Evolutionary conservation across 2,329 filamentous ascomycete genomes (phyloP), one percentile per base, ranked within the genome.

Genomic region (Pyrenochaeta sp.): DNA sequence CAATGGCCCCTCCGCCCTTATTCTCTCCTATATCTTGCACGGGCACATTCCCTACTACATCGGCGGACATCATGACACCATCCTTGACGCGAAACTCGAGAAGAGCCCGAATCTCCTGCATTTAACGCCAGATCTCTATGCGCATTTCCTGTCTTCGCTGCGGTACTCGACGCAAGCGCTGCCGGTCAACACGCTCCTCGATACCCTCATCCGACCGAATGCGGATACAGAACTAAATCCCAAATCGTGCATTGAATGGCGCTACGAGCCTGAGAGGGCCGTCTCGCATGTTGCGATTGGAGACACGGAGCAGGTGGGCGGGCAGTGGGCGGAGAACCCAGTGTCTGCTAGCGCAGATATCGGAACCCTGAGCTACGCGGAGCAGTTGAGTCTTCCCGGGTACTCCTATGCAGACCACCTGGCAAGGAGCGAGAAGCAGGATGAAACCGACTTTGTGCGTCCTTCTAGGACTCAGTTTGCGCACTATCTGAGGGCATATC

Each of bases 1-100:
- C 68, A 87, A 86, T 71, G 86, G 86, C 54, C 86, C 86, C 45
- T 86, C 86, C 50, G 84, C 86, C 50, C 80, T 88, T 75, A 84
- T 88, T 64, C 79, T 88, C 36, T 87, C 85, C 45, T 88, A 86
- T 72, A 86, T 88, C 43, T 81, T 88, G 28, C 85, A 88, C 73
- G 86, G 86, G 37, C 80, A 88, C 67, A 78, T 87, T 52, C 86
- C 86, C 5, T 83, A 81, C 68, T 88, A 88, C 66, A 75, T 80
- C 37, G 75, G 80, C 52, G 82, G 82, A 36, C 86, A 88, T 73
- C 84, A 85, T 36, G 86, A 88, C 72, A 74, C 79, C 30, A 76
- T 88, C 22, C 79, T 88, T 7, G 81, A 87, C 68, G 72, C 79
- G 40, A 88, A 87, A 65, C 77, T 88, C n/a, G 78, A 77, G 47